Evolutionary conservation across 768 basidiomycete genomes (phyloP).

Genomic region (Boletus pseudo-olivaceus): DNA sequence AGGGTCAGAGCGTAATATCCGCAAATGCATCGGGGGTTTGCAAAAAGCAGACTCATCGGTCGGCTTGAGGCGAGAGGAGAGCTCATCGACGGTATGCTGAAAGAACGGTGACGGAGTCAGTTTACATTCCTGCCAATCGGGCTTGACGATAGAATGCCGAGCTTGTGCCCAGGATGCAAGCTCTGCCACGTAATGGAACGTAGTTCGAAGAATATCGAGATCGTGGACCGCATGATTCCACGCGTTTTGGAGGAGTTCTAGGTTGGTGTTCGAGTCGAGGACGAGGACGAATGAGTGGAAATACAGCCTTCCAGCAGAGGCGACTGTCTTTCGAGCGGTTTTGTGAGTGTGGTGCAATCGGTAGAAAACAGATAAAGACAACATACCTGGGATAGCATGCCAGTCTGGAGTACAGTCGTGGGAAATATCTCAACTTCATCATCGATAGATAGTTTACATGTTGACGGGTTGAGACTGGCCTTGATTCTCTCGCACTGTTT

Average conservation of each 20-base stretch:
- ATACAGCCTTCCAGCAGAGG: conserved; percentile 29
- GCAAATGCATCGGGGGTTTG: conserved; percentile 33
- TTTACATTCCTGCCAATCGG: conserved; percentile 25
- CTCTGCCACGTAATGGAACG: conserved; percentile 43
- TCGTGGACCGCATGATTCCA: conserved; percentile 34
- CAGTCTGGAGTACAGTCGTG: conserved; percentile 43
- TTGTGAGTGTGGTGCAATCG: background rate
- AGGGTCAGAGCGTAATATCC: conserved; percentile 9
- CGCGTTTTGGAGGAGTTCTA: conserved; percentile 31
- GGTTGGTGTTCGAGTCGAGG: conserved; percentile 17
- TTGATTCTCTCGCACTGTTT: conserved; percentile 14
- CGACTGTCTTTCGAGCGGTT: conserved; percentile 23
- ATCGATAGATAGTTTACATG: conserved; percentile 17
- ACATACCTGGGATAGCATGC: conserved; percentile 47
- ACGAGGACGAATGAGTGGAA: conserved; percentile 32
- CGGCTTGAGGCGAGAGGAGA: conserved; percentile 14
- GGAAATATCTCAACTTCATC: conserved; percentile 38
- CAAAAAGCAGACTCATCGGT: conserved; percentile 21
- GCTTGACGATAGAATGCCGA: conserved; percentile 21
- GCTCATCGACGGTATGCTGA: conserved; percentile 7
- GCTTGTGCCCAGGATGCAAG: conserved; percentile 31
- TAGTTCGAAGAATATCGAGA: conserved; percentile 44
- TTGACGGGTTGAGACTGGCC: conserved; percentile 13
- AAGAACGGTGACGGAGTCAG: conserved; percentile 6
- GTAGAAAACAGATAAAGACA: background rate